These are phyloP conservation scores for Musa schizocarpa DNA, from an alignment of 176 grass and related monocot genomes.

Conservation along the genomic window DNA sequence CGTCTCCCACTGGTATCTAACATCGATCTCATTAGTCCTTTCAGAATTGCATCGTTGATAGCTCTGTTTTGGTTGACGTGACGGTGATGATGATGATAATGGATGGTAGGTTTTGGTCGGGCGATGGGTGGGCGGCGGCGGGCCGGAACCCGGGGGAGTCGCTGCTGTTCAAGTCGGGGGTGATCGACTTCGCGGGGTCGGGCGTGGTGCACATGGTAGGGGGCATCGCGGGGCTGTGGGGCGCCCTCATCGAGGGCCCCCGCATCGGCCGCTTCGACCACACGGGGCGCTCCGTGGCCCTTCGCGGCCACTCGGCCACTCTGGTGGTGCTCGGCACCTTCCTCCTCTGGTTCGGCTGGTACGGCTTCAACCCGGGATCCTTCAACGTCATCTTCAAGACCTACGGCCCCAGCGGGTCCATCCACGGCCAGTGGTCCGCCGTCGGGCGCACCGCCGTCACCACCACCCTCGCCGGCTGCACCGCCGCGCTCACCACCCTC, in stretches of 20 bases:
- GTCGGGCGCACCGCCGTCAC: conserved; percentile 32
- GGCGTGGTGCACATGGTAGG: conserved; percentile 40
- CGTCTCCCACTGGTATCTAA: conserved; percentile 31
- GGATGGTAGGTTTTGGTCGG: conserved; percentile 28
- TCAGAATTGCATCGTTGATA: neutral
- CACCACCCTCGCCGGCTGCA: conserved; percentile 31
- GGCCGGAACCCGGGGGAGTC: neutral
- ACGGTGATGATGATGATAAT: neutral
- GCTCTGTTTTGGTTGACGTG: neutral
- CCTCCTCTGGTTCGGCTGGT: conserved; percentile 44
- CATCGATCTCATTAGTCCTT: neutral
- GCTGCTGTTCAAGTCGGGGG: conserved; percentile 28
- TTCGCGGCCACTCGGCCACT: conserved; percentile 17
- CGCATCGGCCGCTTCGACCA: conserved; percentile 28
- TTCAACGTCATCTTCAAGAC: conserved; percentile 33
- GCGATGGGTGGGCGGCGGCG: conserved; percentile 27
- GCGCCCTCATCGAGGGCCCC: conserved; percentile 33
- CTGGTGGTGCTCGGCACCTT: conserved; percentile 33
- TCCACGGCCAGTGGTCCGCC: conserved; percentile 38
- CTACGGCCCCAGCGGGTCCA: conserved; percentile 24
- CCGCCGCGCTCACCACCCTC: conserved; percentile 26
- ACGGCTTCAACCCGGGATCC: conserved; percentile 39
- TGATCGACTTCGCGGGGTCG: conserved; percentile 39
- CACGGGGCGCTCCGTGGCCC: neutral
- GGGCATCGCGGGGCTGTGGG: conserved; percentile 33